Percentiles rank a stretch among this genome's conserved stretches.
These are phyloP conservation scores for Strobilomyces dryophilus DNA, from an alignment of 768 basidiomycete species.

Conservation along the genomic window DNA sequence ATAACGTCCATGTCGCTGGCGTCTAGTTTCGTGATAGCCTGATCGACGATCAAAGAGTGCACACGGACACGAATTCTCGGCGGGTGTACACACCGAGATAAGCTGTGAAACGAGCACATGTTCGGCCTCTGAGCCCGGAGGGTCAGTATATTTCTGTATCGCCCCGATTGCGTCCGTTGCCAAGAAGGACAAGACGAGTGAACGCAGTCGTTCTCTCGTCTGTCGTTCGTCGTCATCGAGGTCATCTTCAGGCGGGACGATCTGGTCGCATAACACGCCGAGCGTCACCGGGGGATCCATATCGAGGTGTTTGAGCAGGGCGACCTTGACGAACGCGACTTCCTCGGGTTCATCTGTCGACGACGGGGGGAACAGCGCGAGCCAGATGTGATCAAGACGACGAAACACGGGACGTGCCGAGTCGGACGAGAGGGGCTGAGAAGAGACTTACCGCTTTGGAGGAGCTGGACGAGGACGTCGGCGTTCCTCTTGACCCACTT, in stretches of 20 bases:
- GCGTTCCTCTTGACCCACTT: conserved; percentile 68
- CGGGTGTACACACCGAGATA: conserved; percentile 39
- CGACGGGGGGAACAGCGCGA: conserved; percentile 2
- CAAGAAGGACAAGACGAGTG: conserved; percentile 58
- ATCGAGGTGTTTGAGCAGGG: conserved; percentile 58
- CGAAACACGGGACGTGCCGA: conserved; percentile 3
- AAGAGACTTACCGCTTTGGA: conserved; percentile 63
- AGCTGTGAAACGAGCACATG: conserved; percentile 45
- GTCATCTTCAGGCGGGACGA: conserved; percentile 46
- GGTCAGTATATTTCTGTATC: conserved; percentile 42
- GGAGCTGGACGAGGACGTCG: conserved; percentile 69
- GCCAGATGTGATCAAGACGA: conserved; percentile 20
- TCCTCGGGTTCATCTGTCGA: conserved; percentile 61
- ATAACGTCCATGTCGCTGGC: conserved; percentile 42
- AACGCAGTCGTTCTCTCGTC: conserved; percentile 53
- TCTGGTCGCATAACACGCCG: conserved; percentile 66
- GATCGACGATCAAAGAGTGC: conserved; percentile 4
- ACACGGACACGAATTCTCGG: background rate
- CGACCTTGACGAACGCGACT: conserved; percentile 55
- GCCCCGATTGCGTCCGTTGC: conserved; percentile 45
- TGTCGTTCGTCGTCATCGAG: conserved; percentile 55
- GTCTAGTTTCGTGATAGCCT: conserved; percentile 50
- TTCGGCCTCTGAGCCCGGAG: conserved; percentile 43
- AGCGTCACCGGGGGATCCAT: conserved; percentile 59
- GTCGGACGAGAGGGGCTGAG: background rate